Evolutionary conservation across 345 rosid species (phyloP).

Genomic region (Gossypium ekmanianum): DNA sequence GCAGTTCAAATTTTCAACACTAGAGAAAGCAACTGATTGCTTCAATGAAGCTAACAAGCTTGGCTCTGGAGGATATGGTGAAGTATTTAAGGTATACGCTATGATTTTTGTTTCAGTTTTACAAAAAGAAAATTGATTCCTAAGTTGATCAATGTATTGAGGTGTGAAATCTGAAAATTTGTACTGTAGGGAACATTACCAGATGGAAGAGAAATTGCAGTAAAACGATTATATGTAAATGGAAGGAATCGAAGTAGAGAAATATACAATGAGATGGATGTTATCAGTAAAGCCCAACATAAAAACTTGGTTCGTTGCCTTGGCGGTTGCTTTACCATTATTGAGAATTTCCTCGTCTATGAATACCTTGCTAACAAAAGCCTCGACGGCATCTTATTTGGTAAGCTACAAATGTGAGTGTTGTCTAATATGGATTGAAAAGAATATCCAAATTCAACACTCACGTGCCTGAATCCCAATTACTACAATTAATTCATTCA

Average conservation of each 20-base stretch:
- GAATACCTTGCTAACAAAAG: slow-evolving; percentile 55
- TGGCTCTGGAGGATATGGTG: slow-evolving; percentile 18
- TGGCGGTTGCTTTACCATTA: slow-evolving; percentile 56
- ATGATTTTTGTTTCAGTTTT: too few relatives aligned
- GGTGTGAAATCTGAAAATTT: background rate
- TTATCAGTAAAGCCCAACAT: slow-evolving; percentile 53
- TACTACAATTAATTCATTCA: too few relatives aligned
- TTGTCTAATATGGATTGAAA: too few relatives aligned
- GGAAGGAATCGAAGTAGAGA: slow-evolving; percentile 30
- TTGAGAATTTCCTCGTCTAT: slow-evolving; percentile 50
- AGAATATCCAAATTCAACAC: too few relatives aligned
- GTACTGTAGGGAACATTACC: slow-evolving; percentile 45
- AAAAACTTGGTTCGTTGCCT: slow-evolving; percentile 56
- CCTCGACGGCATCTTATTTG: slow-evolving; percentile 48
- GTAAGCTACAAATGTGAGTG: slow-evolving; percentile 29
- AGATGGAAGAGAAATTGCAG: slow-evolving; percentile 68
- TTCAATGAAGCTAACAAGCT: slow-evolving; percentile 31
- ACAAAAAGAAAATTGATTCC: too few relatives aligned
- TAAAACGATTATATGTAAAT: slow-evolving; percentile 43
- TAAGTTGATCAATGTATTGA: too few relatives aligned
- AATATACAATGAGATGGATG: slow-evolving; percentile 52
- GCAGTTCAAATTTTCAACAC: slow-evolving; percentile 58
- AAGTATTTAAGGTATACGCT: slow-evolving; percentile 3
- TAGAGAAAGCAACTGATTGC: slow-evolving; percentile 64
- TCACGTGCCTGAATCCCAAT: too few relatives aligned